phyloP scores from a whole-genome alignment of 768 basidiomycete species.

The Russula vinacea region DNA sequence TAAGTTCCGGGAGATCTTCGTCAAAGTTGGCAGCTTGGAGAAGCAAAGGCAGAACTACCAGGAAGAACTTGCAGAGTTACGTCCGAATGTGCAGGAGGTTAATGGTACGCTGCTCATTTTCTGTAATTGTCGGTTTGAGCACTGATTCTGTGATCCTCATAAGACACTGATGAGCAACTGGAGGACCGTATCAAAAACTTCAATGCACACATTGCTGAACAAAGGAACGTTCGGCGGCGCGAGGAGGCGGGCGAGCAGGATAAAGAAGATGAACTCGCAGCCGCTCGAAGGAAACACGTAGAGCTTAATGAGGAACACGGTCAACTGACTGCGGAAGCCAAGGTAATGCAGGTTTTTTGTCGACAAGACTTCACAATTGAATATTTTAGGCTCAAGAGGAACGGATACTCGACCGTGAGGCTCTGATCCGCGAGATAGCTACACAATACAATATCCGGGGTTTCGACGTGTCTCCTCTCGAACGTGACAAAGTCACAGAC shows the following conservation, averaged over 20 bases:
- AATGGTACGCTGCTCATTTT: slow-evolving; percentile 45
- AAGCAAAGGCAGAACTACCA: slow-evolving; percentile 60
- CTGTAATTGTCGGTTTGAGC: background rate
- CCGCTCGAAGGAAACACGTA: slow-evolving; percentile 51
- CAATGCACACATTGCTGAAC: slow-evolving; percentile 51
- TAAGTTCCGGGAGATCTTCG: slow-evolving; percentile 82
- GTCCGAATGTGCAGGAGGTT: slow-evolving; percentile 63
- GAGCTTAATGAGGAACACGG: slow-evolving; percentile 62
- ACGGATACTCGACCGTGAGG: slow-evolving; percentile 68
- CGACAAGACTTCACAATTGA: background rate
- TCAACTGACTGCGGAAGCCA: slow-evolving; percentile 65
- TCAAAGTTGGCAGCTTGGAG: slow-evolving; percentile 61
- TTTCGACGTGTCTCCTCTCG: slow-evolving; percentile 65
- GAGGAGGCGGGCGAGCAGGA: slow-evolving; percentile 56
- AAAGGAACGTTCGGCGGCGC: slow-evolving; percentile 47
- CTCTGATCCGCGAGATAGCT: slow-evolving; percentile 65
- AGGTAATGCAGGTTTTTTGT: slow-evolving; percentile 44
- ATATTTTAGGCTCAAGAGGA: slow-evolving; percentile 62
- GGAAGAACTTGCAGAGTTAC: slow-evolving; percentile 58
- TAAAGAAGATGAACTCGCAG: slow-evolving; percentile 56
- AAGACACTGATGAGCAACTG: slow-evolving; percentile 75
- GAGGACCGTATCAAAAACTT: slow-evolving; percentile 54
- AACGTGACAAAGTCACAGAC: slow-evolving; percentile 65
- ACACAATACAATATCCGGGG: slow-evolving; percentile 70
- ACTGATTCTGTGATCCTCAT: slow-evolving; percentile 5